Percentiles rank a stretch among this genome's conserved stretches.
These are phyloP conservation scores for Trametopsis cervina DNA, from an alignment of 768 basidiomycete species.

Conservation along the genomic window DNA sequence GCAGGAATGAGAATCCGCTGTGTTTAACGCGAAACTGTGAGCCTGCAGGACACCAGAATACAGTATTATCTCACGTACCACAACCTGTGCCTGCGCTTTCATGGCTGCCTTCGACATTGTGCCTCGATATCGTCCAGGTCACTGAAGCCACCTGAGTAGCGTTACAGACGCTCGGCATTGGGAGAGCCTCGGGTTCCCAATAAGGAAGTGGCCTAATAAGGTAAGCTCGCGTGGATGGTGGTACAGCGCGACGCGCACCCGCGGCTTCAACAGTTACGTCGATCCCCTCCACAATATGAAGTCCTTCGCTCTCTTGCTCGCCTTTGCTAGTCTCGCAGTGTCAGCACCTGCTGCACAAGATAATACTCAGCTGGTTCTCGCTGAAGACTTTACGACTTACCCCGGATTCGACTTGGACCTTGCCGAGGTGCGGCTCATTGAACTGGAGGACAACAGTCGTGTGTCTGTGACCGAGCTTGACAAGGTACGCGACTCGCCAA, in stretches of 20 bases:
- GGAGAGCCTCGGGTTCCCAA: too few species aligned
- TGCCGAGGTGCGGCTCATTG: slow-evolving; percentile 63
- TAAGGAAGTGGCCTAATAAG: too few species aligned
- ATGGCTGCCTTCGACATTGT: slow-evolving; percentile 59
- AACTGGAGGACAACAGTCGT: slow-evolving; percentile 62
- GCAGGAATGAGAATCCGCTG: slow-evolving; percentile 86
- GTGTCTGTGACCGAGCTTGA: slow-evolving; percentile 86
- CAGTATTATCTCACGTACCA: slow-evolving; percentile 43
- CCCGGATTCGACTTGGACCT: slow-evolving; percentile 72
- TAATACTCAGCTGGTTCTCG: slow-evolving; percentile 35
- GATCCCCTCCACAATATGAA: slow-evolving; percentile 35
- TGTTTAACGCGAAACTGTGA: slow-evolving; percentile 5
- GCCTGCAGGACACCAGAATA: not conserved
- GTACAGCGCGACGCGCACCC: too few species aligned
- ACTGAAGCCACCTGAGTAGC: too few species aligned
- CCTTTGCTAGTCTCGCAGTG: slow-evolving; percentile 36
- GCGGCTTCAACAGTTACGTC: not conserved
- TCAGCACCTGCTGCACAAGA: slow-evolving; percentile 28
- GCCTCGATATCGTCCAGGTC: too few species aligned
- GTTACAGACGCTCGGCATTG: too few species aligned
- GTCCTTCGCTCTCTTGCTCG: slow-evolving; percentile 36
- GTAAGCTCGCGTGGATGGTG: too few species aligned
- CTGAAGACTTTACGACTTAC: slow-evolving; percentile 21
- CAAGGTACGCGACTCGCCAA: slow-evolving; percentile 45
- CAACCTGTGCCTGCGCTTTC: slow-evolving; percentile 64